Base-by-base conservation (phyloP, 345 rosid genomes). In the Boechera retrofracta region DNA sequence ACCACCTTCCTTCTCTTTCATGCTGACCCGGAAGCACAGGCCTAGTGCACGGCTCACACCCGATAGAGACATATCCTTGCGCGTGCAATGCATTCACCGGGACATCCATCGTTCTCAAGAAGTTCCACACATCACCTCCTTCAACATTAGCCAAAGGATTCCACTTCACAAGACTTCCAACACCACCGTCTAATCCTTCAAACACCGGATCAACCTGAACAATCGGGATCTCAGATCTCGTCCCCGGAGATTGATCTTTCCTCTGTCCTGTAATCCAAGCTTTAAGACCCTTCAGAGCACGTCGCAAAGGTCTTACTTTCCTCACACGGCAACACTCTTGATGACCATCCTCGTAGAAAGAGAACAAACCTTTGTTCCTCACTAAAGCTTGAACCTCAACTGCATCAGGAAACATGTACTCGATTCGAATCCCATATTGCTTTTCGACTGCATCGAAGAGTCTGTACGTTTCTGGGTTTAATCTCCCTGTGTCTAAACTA, bases 1-100 rank as follows among this genome's bases (percentile, higher is more conserved):
- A 95, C 99, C 98, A 95, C 74, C 99, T 89, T 77, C 99, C 99
- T 84, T 95, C 99, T 73, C 99, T 91, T 82, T 95, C 98, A 28
- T 92, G 99, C 62, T 95, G 99, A 28, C 99, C 99, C 0, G 99
- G 99, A 35, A 95, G 92, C 2, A 92, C 96, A 0, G 98, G 85
- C 86, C 97, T 88, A 0, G 99, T 95, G 84, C 99, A 95, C 0
- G 99, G 98, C 88, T 95, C 99, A 10, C 99, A 95, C 3, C 99
- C 99, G 18, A 95, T 95, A 0, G 99, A 95, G 13, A 95, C 84
- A 33, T 89, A 95, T 1, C 99, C 99, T 62, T 86, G 81, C 0
- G 90, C 67, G 67, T 94, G 98, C 79, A 94, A 81, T 0, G 89
- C 58, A 78, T 94, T 94, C 72, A 92, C 91, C 0, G 98, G 98